A percentile compares a stretch with the other conserved stretches of the same genome.
These are phyloP conservation scores for Hypoxylon sp. DNA, from an alignment of 2,329 filamentous ascomycete species.

Conservation along the genomic window DNA sequence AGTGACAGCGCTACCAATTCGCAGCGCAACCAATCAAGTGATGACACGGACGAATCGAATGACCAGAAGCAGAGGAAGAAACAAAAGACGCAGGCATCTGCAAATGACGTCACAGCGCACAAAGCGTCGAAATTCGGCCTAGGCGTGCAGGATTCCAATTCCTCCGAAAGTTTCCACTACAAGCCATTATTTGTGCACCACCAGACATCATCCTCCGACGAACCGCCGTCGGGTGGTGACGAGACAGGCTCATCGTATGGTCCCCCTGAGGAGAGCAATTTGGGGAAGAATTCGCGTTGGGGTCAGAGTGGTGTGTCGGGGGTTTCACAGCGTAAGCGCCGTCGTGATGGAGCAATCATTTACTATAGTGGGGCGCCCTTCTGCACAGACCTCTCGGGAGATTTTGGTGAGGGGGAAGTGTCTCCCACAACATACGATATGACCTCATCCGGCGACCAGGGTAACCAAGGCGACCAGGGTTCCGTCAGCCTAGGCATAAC, in stretches of 20 bases:
- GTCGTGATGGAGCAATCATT: constrained; percentile 81
- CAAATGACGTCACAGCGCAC: constrained; percentile 57
- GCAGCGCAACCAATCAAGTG: constrained; percentile 64
- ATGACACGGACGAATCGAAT: constrained; percentile 63
- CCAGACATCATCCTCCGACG: constrained; percentile 60
- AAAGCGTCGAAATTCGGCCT: constrained; percentile 60
- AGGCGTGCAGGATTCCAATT: constrained; percentile 56
- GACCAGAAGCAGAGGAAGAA: constrained; percentile 62
- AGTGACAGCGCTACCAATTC: constrained; percentile 72
- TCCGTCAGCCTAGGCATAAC: constrained; percentile 47
- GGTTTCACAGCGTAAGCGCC: constrained; percentile 66
- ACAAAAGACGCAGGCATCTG: constrained; percentile 59
- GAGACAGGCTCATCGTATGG: constrained; percentile 66
- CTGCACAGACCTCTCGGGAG: constrained; percentile 83
- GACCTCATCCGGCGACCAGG: constrained; percentile 60
- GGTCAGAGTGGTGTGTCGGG: constrained; percentile 59
- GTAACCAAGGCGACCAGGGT: constrained; percentile 33
- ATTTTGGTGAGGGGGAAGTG: constrained; percentile 67
- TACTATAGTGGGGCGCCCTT: constrained; percentile 87
- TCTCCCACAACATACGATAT: constrained; percentile 64
- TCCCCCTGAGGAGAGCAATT: constrained; percentile 64
- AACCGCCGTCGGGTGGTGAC: constrained; percentile 62
- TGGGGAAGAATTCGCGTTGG: constrained; percentile 63
- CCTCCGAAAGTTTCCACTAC: constrained; percentile 71
- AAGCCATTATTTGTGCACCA: constrained; percentile 73